A percentile compares a stretch with the other conserved stretches of the same genome.
Evolutionary conservation across 202 grass and related monocot species (phyloP).

Genomic region (Zoysia matrella): DNA sequence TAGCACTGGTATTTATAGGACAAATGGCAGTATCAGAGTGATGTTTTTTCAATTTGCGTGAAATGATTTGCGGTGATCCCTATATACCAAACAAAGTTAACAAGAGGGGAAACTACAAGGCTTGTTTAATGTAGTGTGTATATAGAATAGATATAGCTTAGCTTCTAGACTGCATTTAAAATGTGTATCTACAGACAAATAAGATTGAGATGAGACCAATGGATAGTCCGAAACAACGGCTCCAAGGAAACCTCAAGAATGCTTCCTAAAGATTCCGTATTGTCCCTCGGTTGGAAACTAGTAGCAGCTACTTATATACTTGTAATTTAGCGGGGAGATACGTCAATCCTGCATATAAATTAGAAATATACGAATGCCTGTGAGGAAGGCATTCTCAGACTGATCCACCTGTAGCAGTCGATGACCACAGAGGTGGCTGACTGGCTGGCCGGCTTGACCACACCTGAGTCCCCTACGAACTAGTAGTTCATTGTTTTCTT

Average conservation of each 20-base stretch:
- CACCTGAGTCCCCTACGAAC: background rate
- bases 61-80: background rate
- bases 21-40: background rate
- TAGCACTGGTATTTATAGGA: conserved; percentile 12
- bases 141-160: no score
- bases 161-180: background rate
- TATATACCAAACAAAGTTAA: conserved; percentile 4
- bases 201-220: background rate
- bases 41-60: background rate
- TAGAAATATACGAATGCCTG: background rate
- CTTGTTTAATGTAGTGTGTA: background rate
- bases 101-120: background rate
- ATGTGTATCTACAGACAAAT: background rate
- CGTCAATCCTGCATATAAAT: background rate
- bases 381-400: background rate
- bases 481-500: no score
- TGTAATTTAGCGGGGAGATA: background rate
- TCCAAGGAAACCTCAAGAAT: background rate
- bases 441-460: background rate
- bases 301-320: background rate
- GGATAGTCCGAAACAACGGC: conserved; percentile 18
- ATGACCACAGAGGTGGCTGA: conserved; percentile 1
- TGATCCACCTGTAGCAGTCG: background rate
- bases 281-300: background rate
- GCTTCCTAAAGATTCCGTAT: background rate